phyloP scores from a whole-genome alignment of 2,329 filamentous ascomycete genomes.

The Talaromyces sp. region DNA sequence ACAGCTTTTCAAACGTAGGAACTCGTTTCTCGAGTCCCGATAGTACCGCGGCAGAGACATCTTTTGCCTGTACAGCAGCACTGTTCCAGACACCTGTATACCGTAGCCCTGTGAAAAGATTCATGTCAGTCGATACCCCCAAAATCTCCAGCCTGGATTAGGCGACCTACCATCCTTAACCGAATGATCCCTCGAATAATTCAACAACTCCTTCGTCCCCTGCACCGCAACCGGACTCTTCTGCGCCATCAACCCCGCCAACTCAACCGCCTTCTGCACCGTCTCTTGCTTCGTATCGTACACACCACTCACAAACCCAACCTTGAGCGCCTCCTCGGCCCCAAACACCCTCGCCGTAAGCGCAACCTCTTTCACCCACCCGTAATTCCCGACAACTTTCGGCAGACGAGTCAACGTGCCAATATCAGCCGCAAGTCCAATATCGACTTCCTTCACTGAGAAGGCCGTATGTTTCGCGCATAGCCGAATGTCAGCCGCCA shows the following conservation, averaged over 20 bases:
- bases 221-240: slow-evolving; percentile 89
- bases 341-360: slow-evolving; percentile 45
- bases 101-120: slow-evolving; percentile 59
- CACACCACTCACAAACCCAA: slow-evolving; percentile 46
- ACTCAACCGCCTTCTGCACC: slow-evolving; percentile 60
- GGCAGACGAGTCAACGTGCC: slow-evolving; percentile 49
- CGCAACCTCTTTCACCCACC: slow-evolving; percentile 52
- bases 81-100: slow-evolving; percentile 90
- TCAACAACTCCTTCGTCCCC: slow-evolving; percentile 82
- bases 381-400: slow-evolving; percentile 46
- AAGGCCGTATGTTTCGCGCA: slow-evolving; percentile 39
- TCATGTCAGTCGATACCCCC: background rate
- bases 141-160: background rate
- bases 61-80: slow-evolving; percentile 74
- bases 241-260: slow-evolving; percentile 65
- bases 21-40: slow-evolving; percentile 76
- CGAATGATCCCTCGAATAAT: slow-evolving; percentile 74
- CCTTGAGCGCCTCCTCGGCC: slow-evolving; percentile 45
- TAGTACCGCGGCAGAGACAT: slow-evolving; percentile 71
- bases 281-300: slow-evolving; percentile 58
- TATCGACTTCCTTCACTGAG: slow-evolving; percentile 51
- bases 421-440: slow-evolving; percentile 51
- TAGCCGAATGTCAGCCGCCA: slow-evolving; percentile 46
- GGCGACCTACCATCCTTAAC: slow-evolving; percentile 67
- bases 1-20: slow-evolving; percentile 83